Evolutionary conservation across 192 early-diverging fungal genomes (phyloP).

Genomic region (Hyaloraphidium curvatum): DNA sequence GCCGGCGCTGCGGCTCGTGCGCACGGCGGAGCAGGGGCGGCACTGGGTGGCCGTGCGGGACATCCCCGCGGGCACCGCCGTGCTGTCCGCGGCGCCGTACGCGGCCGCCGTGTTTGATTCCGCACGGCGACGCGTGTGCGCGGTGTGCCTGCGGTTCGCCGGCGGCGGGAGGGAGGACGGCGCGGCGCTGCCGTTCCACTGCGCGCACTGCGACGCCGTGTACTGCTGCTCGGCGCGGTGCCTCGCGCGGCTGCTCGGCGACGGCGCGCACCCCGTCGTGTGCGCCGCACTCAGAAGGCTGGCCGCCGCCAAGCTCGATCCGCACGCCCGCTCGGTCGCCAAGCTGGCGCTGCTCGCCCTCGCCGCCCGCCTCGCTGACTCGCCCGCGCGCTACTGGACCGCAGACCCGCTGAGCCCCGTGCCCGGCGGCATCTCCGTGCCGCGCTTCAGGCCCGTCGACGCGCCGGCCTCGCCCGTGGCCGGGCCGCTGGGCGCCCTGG

Average conservation of each 20-base stretch:
- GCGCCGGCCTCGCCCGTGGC: no score
- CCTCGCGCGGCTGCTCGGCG: conserved; percentile 12
- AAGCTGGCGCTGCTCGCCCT: not conserved
- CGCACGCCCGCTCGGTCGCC: not conserved
- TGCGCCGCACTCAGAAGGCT: conserved; percentile 41
- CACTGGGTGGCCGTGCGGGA: no score
- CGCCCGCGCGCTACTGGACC: not conserved
- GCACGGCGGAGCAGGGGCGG: no score
- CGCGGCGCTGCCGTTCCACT: conserved; percentile 25
- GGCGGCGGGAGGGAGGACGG: not conserved
- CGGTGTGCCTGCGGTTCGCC: conserved; percentile 27
- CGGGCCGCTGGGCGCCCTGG: no score
- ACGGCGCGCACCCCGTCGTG: conserved; percentile 16
- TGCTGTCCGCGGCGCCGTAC: conserved; percentile 8
- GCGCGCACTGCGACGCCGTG: conserved; percentile 35
- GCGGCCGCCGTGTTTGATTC: conserved; percentile 30
- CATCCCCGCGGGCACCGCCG: not conserved
- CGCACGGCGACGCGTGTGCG: conserved; percentile 38
- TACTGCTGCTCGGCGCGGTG: conserved; percentile 34
- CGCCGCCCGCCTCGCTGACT: not conserved
- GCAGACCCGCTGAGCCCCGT: not conserved
- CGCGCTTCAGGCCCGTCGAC: no score
- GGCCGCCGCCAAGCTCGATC: conserved; percentile 15
- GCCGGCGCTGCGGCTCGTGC: no score
- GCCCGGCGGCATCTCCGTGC: no score